Evolutionary conservation across 139 green algal genomes (phyloP).

Genomic region (Chlamydomonas sp.): DNA sequence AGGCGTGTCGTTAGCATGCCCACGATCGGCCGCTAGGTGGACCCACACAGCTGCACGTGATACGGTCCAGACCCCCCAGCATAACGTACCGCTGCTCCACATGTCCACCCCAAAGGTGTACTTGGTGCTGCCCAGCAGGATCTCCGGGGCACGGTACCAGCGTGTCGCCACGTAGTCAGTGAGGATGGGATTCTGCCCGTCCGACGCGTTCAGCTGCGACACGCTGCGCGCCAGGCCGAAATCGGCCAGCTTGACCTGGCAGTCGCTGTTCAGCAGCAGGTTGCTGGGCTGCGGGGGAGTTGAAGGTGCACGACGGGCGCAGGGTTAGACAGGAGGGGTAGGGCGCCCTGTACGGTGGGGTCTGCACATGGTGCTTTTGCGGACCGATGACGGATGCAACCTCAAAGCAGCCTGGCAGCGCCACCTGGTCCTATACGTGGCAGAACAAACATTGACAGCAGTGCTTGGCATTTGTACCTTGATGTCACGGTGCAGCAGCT

Average conservation of each 20-base stretch:
- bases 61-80: neutral
- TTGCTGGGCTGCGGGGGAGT: constrained; percentile 88
- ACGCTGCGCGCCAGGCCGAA: constrained; percentile 80
- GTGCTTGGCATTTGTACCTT: constrained; percentile 70
- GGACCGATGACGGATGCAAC: neutral
- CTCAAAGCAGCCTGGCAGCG: neutral
- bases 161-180: constrained; percentile 99
- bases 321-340: neutral
- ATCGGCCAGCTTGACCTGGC: constrained; percentile 94
- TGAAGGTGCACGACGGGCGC: neutral
- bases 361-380: too few species aligned
- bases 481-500: constrained; percentile 97
- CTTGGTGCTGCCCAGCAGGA: constrained; percentile 92
- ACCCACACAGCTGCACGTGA: neutral
- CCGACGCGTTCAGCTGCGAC: constrained; percentile 64
- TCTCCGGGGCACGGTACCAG: constrained; percentile 97
- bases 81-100: constrained; percentile 90
- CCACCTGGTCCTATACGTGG: neutral
- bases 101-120: constrained; percentile 99
- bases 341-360: neutral
- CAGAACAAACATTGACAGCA: neutral
- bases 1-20: too few species aligned
- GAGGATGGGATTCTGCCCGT: constrained; percentile 78
- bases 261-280: constrained; percentile 98
- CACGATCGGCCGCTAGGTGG: neutral